phyloP scores from a whole-genome alignment of 441 rosid genomes.

The Erodium trifolium region DNA sequence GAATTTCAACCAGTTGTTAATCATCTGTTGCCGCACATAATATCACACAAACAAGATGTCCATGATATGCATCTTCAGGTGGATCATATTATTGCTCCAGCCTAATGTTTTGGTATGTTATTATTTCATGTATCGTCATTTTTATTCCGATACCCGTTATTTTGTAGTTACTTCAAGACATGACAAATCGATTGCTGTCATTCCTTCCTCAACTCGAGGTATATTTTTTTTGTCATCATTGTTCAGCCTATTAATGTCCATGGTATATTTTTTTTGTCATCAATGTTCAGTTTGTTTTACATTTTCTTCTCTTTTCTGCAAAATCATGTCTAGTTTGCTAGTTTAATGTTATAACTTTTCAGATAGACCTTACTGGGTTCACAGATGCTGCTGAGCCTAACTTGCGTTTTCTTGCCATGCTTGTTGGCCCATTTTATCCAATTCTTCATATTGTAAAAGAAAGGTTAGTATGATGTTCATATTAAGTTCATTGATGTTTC shows the following conservation, averaged over 20 bases:
- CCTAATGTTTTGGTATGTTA: conserved; percentile 13
- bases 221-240: conserved; percentile 19
- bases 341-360: conserved; percentile 18
- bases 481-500: conserved; percentile 15
- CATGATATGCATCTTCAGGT: conserved; percentile 85
- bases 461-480: conserved; percentile 41
- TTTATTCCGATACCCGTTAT: conserved; percentile 33
- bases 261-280: no score
- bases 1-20: conserved; percentile 82
- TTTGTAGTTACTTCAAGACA: conserved; percentile 79
- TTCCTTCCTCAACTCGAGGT: conserved; percentile 95
- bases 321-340: not conserved
- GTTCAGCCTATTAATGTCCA: no score
- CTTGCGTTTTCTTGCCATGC: conserved; percentile 67
- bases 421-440: conserved; percentile 70
- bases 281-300: conserved; percentile 9
- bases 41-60: conserved; percentile 65
- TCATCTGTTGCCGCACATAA: conserved; percentile 63
- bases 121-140: conserved; percentile 17
- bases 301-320: conserved; percentile 10
- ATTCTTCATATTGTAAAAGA: conserved; percentile 60
- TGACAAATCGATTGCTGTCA: conserved; percentile 50
- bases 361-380: conserved; percentile 58
- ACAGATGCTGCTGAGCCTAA: conserved; percentile 51
- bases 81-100: conserved; percentile 18